phyloP scores from a whole-genome alignment of 345 rosid genomes.

The Eucalyptus regnans region DNA sequence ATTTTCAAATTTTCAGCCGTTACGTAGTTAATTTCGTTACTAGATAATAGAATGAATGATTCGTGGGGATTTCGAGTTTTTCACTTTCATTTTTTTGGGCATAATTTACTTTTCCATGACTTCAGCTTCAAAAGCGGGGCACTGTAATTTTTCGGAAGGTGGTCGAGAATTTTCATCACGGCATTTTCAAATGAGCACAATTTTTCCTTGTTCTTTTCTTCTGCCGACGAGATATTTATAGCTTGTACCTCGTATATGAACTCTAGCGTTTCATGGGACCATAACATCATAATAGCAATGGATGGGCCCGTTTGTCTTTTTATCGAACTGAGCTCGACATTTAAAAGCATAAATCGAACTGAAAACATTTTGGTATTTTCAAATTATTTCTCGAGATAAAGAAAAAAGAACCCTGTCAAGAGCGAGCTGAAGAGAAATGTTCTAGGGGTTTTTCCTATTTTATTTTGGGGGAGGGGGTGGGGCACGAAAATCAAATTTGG shows the following conservation, averaged over 20 bases:
- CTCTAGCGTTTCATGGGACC: not conserved
- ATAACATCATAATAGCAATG: not conserved
- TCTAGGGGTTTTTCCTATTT: not conserved
- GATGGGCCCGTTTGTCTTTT: not conserved
- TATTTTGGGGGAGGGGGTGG: not conserved
- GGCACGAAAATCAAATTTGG: not conserved
- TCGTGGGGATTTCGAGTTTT: not conserved
- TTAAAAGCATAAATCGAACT: not conserved
- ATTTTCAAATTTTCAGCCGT: not conserved
- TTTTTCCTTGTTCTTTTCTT: not conserved
- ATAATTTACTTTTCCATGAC: not conserved
- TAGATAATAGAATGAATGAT: not conserved
- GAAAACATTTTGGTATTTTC: not conserved
- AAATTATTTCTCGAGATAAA: not conserved
- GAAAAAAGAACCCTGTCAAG: not conserved
- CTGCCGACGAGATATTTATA: not conserved
- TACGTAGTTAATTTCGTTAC: not conserved
- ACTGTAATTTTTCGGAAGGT: not conserved
- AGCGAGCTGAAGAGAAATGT: not conserved
- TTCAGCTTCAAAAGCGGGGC: fast-evolving
- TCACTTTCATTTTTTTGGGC: too few relatives aligned
- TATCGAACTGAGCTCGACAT: not conserved
- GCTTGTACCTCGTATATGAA: not conserved
- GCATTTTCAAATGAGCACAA: fast-evolving
- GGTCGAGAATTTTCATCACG: too few relatives aligned